Conservation (phyloP, 2,329 filamentous ascomycete species). For the Alternaria triticimaculans region DNA sequence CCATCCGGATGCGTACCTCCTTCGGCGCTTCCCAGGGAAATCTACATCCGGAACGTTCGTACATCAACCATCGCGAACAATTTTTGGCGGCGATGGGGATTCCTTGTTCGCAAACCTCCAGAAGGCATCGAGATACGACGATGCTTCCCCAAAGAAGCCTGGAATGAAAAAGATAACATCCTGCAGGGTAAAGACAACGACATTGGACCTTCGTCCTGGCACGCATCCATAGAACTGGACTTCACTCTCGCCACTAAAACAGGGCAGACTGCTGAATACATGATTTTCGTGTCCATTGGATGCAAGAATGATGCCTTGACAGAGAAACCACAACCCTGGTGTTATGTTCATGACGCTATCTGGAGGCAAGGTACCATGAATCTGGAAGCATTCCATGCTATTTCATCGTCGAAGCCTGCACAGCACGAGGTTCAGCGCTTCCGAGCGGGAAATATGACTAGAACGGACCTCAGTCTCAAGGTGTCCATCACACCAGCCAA, state of each 20-base stretch:
- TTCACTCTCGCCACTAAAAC: neutral
- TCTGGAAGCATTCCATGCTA: neutral
- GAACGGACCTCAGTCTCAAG: neutral
- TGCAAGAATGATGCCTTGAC: neutral
- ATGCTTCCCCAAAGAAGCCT: conserved; percentile 4
- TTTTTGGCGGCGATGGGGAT: conserved; percentile 11
- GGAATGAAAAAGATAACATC: conserved; percentile 15
- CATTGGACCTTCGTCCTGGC: neutral
- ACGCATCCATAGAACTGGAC: neutral
- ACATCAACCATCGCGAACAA: conserved; percentile 5
- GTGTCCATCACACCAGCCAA: neutral
- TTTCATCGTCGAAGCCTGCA: neutral
- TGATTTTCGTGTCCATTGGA: conserved; percentile 9
- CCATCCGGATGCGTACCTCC: neutral
- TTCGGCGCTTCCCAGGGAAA: neutral
- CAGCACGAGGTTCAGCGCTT: neutral
- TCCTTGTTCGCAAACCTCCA: conserved; percentile 14
- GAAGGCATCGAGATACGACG: neutral
- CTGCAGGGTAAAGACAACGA: conserved; percentile 7
- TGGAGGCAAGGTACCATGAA: neutral
- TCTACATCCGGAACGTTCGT: conserved; percentile 20
- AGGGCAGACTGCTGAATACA: neutral
- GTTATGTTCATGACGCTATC: conserved; percentile 6
- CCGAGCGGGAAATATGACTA: neutral
- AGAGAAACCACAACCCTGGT: conserved; percentile 12